Evolutionary conservation across 495 filamentous ascomycete genomes (phyloP).

Genomic region (Penicillium salamii): DNA sequence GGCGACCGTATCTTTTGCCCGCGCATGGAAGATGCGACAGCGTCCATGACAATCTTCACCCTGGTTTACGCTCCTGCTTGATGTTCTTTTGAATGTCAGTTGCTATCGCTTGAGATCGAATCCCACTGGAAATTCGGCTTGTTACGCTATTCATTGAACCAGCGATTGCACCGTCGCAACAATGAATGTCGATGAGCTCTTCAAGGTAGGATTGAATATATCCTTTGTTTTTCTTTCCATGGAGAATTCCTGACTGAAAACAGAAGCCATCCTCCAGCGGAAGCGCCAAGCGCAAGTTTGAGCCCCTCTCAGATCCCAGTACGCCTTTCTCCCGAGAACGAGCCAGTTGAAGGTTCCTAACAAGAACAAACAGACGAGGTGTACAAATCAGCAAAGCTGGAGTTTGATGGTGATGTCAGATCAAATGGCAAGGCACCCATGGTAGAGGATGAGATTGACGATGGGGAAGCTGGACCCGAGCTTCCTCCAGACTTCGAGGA

Average conservation of each 20-base stretch:
- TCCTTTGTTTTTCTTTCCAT: background rate
- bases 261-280: slow-evolving; percentile 45
- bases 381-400: slow-evolving; percentile 84
- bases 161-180: slow-evolving; percentile 17
- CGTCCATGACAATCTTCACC: background rate
- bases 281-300: slow-evolving; percentile 73
- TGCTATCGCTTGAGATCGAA: background rate
- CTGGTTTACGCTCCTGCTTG: background rate
- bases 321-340: slow-evolving; percentile 25
- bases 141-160: background rate
- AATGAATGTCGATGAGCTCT: slow-evolving; percentile 83
- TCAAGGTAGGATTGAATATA: slow-evolving; percentile 58
- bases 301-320: slow-evolving; percentile 69
- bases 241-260: slow-evolving; percentile 13
- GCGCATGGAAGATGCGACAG: slow-evolving; percentile 20
- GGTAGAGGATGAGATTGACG: slow-evolving; percentile 58
- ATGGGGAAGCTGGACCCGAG: slow-evolving; percentile 66
- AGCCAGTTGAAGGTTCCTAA: slow-evolving; percentile 17
- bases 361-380: slow-evolving; percentile 54
- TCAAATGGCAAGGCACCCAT: slow-evolving; percentile 58
- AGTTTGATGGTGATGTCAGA: slow-evolving; percentile 57
- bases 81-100: background rate
- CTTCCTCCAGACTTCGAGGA: slow-evolving; percentile 63
- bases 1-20: slow-evolving; percentile 38
- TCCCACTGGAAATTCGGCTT: background rate